Base-by-base conservation (phyloP, 2,329 filamentous ascomycete species). In the Hypoxylon sp. region DNA sequence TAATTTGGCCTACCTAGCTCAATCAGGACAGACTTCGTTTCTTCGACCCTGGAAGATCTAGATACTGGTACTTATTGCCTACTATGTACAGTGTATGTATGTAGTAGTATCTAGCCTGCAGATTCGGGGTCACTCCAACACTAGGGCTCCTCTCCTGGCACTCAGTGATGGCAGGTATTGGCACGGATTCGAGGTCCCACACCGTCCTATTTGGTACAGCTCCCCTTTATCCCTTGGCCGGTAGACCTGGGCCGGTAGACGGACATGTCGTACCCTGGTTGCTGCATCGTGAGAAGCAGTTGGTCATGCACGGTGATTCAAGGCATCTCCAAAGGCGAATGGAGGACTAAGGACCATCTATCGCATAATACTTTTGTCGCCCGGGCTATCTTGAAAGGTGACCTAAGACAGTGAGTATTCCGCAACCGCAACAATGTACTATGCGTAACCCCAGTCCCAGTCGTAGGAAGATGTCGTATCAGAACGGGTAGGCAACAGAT, bases 301-400 rank as follows among this genome's bases (percentile, higher is more conserved):
- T 48, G 42, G 38, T 21, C 27, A 55, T 48, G 40, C 43, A 52
- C 26, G 13, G 37, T 51, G 33, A 41, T 54, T 62, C 38, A 26
- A 53, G 26, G 38, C 51, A 47, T 50, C 48, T 45, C 37, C 46
- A 41, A n/a, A 52, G 51, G 29, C 55, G 33, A 49, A 58, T 51
- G 33, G 42, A 24, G 21, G 20, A 52, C 42, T n/a, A 26, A 35
- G 31, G 38, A 31, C 20, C 29, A 20, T 43, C 18, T 51, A 35
- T 27, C 45, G 53, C 56, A 57, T 63, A 37, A 60, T 20, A 20
- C 46, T 57, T 26, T 54, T 41, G 42, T 63, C 56, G 52, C 60
- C 53, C 56, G 48, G 23, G 49, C 24, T 49, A 51, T 54, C 41
- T 26, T 18, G n/a, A n/a, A n/a, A 48, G 18, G 37, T 40, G 37